These are phyloP conservation scores for Iris pallida DNA, from an alignment of 116 monocot genomes.

Conservation along the genomic window DNA sequence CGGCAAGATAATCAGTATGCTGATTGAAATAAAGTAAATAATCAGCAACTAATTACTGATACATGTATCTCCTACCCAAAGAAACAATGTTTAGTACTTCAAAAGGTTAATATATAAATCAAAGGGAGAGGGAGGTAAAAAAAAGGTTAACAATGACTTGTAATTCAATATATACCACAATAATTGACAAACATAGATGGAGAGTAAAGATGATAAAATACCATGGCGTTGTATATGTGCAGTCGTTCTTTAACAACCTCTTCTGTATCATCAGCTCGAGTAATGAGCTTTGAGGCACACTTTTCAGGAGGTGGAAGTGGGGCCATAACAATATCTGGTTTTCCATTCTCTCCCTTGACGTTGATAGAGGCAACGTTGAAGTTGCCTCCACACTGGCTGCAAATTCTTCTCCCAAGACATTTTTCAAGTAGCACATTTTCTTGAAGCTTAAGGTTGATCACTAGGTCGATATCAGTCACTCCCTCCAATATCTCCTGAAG, in stretches of 20 bases:
- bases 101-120: too few species aligned
- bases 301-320: constrained; percentile 82
- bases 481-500: constrained; percentile 87
- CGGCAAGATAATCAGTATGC: too few species aligned
- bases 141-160: background rate
- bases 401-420: constrained; percentile 93
- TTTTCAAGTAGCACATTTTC: constrained; percentile 78
- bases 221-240: constrained; percentile 72
- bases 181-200: background rate
- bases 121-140: background rate
- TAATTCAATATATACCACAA: background rate
- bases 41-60: too few species aligned
- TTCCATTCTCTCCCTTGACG: constrained; percentile 70
- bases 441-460: constrained; percentile 80
- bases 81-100: too few species aligned
- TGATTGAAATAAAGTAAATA: too few species aligned
- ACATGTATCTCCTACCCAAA: too few species aligned
- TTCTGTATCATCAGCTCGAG: constrained; percentile 78
- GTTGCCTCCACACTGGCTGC: constrained; percentile 83
- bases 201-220: constrained; percentile 16
- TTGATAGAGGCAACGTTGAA: constrained; percentile 80
- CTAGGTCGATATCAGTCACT: constrained; percentile 79
- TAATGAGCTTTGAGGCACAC: constrained; percentile 74
- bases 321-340: constrained; percentile 71
- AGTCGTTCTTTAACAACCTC: constrained; percentile 78